phyloP scores from a whole-genome alignment of 208 protist genomes.

The Lotmaria passim region DNA sequence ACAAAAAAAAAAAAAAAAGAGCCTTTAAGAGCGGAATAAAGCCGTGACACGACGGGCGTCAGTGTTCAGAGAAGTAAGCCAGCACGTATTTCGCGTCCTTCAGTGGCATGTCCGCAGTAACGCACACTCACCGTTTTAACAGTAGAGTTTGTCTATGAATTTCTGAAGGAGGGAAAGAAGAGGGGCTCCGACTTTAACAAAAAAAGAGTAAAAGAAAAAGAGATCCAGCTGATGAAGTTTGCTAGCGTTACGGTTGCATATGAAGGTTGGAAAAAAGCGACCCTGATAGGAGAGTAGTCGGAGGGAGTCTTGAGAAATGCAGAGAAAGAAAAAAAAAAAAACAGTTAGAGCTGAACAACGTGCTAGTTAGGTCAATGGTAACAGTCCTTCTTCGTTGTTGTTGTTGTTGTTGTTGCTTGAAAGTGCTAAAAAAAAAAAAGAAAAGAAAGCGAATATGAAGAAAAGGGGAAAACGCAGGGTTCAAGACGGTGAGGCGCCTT shows the following conservation, averaged over 20 bases:
- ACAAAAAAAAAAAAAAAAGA: no score
- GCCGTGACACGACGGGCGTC: conserved; percentile 75
- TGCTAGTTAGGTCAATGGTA: no score
- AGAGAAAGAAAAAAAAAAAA: conserved; percentile 4
- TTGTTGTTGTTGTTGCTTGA: no score
- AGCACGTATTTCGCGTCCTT: conserved; percentile 27
- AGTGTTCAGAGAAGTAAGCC: conserved; percentile 82
- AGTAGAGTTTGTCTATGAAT: background rate
- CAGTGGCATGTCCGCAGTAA: background rate
- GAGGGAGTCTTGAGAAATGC: no score
- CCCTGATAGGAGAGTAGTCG: background rate
- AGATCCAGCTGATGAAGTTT: no score
- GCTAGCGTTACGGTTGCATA: no score
- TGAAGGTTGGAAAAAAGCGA: background rate
- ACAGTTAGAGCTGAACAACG: no score
- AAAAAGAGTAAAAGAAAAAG: background rate
- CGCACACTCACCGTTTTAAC: conserved; percentile 4
- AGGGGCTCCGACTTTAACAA: conserved; percentile 14
- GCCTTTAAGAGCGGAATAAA: conserved; percentile 68
- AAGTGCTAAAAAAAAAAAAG: no score
- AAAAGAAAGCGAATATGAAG: no score
- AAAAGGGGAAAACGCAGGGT: no score
- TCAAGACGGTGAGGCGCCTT: no score
- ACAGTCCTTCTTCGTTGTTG: no score
- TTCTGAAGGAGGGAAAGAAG: conserved; percentile 25